Conservation (phyloP, 1,284 basidiomycete genomes). For the Naganishia sp. region DNA sequence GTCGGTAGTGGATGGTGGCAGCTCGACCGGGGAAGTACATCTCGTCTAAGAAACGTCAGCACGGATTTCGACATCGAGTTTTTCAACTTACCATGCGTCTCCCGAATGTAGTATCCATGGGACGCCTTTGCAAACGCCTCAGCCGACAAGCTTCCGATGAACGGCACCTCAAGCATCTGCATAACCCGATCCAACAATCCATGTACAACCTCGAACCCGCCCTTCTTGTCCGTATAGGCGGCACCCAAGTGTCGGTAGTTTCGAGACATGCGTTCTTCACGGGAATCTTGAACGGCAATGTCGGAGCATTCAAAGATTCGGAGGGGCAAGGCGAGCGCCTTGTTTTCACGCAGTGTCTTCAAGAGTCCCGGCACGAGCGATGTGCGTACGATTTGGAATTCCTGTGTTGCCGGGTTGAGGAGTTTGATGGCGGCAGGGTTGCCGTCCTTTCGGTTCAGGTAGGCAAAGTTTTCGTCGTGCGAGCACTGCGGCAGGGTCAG, state of each 20-base stretch:
- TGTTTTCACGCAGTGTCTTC: slow-evolving; percentile 96
- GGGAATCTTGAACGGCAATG: slow-evolving; percentile 81
- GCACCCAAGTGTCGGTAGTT: slow-evolving; percentile 87
- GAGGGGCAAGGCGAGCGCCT: slow-evolving; percentile 87
- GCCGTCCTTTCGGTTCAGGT: slow-evolving; percentile 78
- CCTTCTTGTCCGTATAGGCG: slow-evolving; percentile 93
- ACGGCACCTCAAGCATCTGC: slow-evolving; percentile 87
- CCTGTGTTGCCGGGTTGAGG: slow-evolving; percentile 94
- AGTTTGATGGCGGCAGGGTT: slow-evolving; percentile 79
- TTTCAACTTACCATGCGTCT: slow-evolving; percentile 67
- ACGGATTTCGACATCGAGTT: not conserved
- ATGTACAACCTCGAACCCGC: slow-evolving; percentile 95
- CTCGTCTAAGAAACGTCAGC: slow-evolving; percentile 62
- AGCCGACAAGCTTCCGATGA: slow-evolving; percentile 64
- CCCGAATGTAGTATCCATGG: slow-evolving; percentile 88
- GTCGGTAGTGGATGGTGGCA: slow-evolving; percentile 83
- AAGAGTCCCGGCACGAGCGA: slow-evolving; percentile 91
- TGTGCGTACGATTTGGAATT: slow-evolving; percentile 97
- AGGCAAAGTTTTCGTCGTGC: slow-evolving; percentile 96
- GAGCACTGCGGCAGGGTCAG: slow-evolving; percentile 69
- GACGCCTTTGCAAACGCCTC: slow-evolving; percentile 53
- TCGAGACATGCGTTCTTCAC: slow-evolving; percentile 76
- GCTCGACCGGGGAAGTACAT: slow-evolving; percentile 94
- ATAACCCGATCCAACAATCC: slow-evolving; percentile 91
- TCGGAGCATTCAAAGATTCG: slow-evolving; percentile 93